phyloP scores from a whole-genome alignment of 441 rosid genomes.

The Theobroma grandiflorum region DNA sequence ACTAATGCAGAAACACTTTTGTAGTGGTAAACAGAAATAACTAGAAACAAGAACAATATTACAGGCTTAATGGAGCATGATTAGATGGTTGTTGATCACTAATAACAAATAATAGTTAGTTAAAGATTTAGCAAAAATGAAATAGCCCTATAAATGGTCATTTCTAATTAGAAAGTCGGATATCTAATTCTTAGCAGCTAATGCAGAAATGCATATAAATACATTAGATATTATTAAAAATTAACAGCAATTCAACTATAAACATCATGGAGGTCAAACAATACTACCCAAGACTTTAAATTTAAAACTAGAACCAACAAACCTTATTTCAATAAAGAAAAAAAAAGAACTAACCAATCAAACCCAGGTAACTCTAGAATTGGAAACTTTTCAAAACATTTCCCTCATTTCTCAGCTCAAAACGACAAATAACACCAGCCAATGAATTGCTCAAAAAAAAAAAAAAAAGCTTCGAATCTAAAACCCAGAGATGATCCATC shows the following conservation, averaged over 20 bases:
- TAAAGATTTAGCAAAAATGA: not conserved
- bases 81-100: not conserved
- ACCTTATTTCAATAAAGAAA: not conserved
- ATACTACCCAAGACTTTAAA: not conserved
- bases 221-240: not conserved
- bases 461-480: not conserved
- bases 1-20: not conserved
- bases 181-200: not conserved
- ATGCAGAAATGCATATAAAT: not conserved
- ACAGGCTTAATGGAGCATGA: not conserved
- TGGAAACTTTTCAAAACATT: not conserved
- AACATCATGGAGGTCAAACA: not conserved
- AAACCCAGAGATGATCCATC: not conserved
- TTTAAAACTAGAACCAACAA: not conserved
- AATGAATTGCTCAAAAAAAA: not conserved
- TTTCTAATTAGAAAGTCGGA: not conserved
- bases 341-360: not conserved
- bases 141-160: not conserved
- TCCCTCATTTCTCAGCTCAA: not conserved
- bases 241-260: not conserved
- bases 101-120: not conserved
- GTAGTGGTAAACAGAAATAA: not conserved
- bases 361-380: slow-evolving; percentile 1
- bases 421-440: slow-evolving; percentile 10
- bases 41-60: not conserved